These are phyloP conservation scores for Sporothrix mexicana DNA, from an alignment of 2,329 filamentous ascomycete genomes.

Conservation along the genomic window DNA sequence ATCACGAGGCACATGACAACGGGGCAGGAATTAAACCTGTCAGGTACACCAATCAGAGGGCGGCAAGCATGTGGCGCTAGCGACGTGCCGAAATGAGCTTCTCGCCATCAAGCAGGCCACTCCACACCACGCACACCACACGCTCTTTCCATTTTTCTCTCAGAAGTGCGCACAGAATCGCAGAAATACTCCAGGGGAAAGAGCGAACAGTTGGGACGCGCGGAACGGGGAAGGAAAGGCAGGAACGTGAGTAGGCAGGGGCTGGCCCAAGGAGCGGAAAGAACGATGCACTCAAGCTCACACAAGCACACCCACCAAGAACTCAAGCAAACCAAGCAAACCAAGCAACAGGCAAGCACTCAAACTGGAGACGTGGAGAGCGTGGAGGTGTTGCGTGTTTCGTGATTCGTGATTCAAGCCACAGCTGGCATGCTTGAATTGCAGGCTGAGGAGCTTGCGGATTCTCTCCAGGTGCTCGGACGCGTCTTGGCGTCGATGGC, in stretches of 20 bases:
- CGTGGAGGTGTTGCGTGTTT: conserved; percentile 2
- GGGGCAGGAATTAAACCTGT: conserved; percentile 8
- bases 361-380: not conserved
- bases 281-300: not conserved
- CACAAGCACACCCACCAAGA: not conserved
- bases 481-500: not conserved
- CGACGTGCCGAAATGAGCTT: conserved; percentile 36
- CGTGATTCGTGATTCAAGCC: conserved; percentile 28
- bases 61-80: not conserved
- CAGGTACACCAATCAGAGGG: conserved; percentile 36
- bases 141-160: too few relatives aligned
- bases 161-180: not conserved
- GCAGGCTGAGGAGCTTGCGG: not conserved
- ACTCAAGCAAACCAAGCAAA: not conserved
- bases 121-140: not conserved
- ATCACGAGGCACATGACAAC: not conserved
- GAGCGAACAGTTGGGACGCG: not conserved
- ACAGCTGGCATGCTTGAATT: conserved; percentile 3
- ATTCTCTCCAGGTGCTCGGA: conserved; percentile 15
- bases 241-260: not conserved
- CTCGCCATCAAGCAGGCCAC: conserved; percentile 5
- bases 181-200: not conserved
- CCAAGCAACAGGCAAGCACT: not conserved
- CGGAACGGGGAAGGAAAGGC: conserved; percentile 1
- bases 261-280: not conserved